A percentile compares a stretch with the other conserved stretches of the same genome.
These are phyloP conservation scores for Rusavskia elegans DNA, from an alignment of 495 filamentous ascomycete genomes.

Conservation along the genomic window DNA sequence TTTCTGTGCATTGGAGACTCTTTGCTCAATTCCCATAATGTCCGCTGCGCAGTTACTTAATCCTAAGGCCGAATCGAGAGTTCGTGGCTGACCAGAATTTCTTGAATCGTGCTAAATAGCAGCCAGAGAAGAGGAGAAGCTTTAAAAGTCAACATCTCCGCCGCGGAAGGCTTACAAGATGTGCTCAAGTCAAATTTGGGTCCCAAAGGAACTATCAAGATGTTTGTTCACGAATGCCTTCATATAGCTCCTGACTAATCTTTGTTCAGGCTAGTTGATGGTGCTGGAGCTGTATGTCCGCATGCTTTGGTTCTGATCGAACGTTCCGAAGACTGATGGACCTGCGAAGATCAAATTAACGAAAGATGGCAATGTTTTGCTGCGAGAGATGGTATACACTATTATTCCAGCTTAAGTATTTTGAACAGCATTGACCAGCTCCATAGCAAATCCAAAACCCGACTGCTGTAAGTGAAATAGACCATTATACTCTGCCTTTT, in stretches of 20 bases:
- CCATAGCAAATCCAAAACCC: slow-evolving; percentile 65
- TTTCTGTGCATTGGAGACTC: background rate
- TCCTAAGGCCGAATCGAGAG: slow-evolving; percentile 92
- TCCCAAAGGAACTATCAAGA: slow-evolving; percentile 89
- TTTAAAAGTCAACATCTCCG: slow-evolving; percentile 87
- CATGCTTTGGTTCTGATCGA: too few species aligned
- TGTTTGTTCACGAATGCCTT: slow-evolving; percentile 35
- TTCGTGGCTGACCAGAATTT: slow-evolving; percentile 29
- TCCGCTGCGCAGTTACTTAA: slow-evolving; percentile 94
- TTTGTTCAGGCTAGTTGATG: slow-evolving; percentile 68
- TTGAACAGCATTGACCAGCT: slow-evolving; percentile 20
- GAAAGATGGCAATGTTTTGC: slow-evolving; percentile 91
- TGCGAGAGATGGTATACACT: slow-evolving; percentile 79
- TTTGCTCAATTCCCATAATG: slow-evolving; percentile 29
- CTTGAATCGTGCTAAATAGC: slow-evolving; percentile 26
- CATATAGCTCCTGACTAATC: slow-evolving; percentile 16
- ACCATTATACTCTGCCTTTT: too few species aligned
- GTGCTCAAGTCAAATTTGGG: slow-evolving; percentile 94
- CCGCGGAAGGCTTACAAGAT: slow-evolving; percentile 88
- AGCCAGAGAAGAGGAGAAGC: slow-evolving; percentile 83
- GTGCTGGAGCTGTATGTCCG: slow-evolving; percentile 64
- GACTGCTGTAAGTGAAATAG: slow-evolving; percentile 46
- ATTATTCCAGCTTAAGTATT: background rate
- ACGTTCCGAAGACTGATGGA: background rate
- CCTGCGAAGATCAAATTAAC: slow-evolving; percentile 80